Conservation (phyloP, 495 filamentous ascomycete genomes). For the Schizothecium vesticola region DNA sequence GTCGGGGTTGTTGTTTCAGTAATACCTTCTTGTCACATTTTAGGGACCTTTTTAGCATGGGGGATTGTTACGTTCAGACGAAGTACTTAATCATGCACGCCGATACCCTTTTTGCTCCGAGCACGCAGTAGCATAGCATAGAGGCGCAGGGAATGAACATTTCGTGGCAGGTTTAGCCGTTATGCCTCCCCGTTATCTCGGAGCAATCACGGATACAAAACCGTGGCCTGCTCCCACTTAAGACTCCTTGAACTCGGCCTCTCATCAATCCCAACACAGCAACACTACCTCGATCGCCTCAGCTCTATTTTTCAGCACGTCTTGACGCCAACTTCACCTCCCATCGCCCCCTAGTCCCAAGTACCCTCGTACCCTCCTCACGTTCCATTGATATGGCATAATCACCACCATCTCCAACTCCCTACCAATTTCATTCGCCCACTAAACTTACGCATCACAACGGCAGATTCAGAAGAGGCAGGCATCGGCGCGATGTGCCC, state of each 20-base stretch:
- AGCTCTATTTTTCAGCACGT: neutral
- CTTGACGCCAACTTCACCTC: no score
- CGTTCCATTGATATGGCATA: neutral
- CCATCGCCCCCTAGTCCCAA: neutral
- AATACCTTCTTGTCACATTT: neutral
- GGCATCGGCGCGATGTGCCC: neutral
- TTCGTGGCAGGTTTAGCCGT: neutral
- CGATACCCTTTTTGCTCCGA: neutral
- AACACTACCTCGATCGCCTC: neutral
- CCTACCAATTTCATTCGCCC: neutral
- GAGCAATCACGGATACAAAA: neutral
- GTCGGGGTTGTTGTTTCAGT: neutral
- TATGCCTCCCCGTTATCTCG: neutral
- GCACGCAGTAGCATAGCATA: neutral
- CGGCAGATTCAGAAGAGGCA: neutral
- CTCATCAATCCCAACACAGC: neutral
- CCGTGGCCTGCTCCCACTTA: neutral
- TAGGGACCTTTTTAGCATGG: neutral
- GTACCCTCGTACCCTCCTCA: neutral
- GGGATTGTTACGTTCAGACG: neutral
- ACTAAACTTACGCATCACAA: neutral
- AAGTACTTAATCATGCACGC: neutral
- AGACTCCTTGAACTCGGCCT: neutral
- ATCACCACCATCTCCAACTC: neutral
- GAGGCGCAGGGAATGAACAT: neutral